Conservation (phyloP, 2,329 filamentous ascomycete species). For the Capronia epimyces region DNA sequence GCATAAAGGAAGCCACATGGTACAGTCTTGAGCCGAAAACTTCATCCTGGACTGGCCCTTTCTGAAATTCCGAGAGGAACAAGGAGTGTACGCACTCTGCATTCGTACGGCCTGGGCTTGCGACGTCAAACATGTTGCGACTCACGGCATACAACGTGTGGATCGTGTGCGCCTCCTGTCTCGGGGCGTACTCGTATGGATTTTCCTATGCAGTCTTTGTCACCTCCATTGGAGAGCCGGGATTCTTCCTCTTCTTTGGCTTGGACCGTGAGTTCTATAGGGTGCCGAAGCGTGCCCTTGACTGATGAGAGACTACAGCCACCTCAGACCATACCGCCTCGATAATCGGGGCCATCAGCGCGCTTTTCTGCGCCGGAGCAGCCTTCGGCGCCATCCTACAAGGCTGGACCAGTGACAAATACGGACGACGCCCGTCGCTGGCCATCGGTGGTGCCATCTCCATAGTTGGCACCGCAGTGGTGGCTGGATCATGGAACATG, state of each 20-base stretch:
- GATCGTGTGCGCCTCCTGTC: neutral
- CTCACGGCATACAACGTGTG: neutral
- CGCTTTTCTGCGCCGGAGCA: constrained; percentile 20
- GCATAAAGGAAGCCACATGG: too few relatives aligned
- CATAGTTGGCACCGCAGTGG: constrained; percentile 20
- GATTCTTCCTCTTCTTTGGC: constrained; percentile 4
- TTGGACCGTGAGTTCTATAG: constrained; percentile 3
- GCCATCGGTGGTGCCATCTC: constrained; percentile 18
- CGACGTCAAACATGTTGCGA: neutral
- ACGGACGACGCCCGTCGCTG: constrained; percentile 21
- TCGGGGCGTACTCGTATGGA: constrained; percentile 6
- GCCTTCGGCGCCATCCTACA: constrained; percentile 18
- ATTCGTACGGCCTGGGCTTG: too few relatives aligned
- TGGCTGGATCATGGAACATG: constrained; percentile 19
- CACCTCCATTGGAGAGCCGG: constrained; percentile 7
- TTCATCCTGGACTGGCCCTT: too few relatives aligned
- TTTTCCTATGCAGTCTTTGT: constrained; percentile 1
- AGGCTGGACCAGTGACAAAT: constrained; percentile 21
- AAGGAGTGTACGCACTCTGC: too few relatives aligned
- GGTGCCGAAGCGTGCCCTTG: constrained; percentile 3
- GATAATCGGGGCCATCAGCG: constrained; percentile 33
- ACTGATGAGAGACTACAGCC: constrained; percentile 3
- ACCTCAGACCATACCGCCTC: constrained; percentile 34
- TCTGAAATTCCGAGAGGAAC: too few relatives aligned
- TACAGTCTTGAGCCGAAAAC: too few relatives aligned